Base-by-base conservation (phyloP, 2,329 filamentous ascomycete species). In the Ilyonectria mors-panacis region DNA sequence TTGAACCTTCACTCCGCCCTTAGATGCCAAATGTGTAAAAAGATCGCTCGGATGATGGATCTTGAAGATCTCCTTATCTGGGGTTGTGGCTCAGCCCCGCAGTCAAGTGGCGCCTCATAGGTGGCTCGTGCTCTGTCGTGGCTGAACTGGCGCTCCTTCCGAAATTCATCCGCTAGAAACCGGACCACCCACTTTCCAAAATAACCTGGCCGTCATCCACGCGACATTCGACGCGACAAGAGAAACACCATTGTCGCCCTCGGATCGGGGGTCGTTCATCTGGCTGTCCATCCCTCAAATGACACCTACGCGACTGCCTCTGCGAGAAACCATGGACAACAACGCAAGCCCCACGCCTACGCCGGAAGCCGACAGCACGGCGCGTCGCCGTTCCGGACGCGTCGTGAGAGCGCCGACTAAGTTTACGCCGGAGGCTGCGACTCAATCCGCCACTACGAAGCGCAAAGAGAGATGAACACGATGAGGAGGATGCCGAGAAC, bases 351-450 rank as follows among this genome's bases (percentile, higher is more conserved):
- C 83, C 71, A 86, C 87, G 57, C 84, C 83, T 71, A 86, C 87
- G 56, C 84, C 86, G 68, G 85, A 86, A 62, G 82, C 83, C 68
- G 83, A 85, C 68, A 81, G 83, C 66, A 83, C 84, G 76, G 84
- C 85, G 81, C 86, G 87, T 85, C 90, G 91, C 80, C 88, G 89
- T 72, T 93, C 91, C 42, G 89, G 89, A 88, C 89, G 89, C 88
- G 89, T 90, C 83, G 85, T 89, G 69, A 88, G 84, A 76, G 84
- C 83, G 39, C 88, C 89, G 51, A 79, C 86, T 76, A 91, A 91
- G 78, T 91, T 89, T 80, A 83, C 83, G 64, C 86, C 88, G 61
- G 86, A 90, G 67, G 67, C 76, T 60, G 65, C 77, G 47, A 71
- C 72, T 53, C 81, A 84, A 72, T 76, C 82, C 60, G 73, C 81